phyloP scores from a whole-genome alignment of 2,329 filamentous ascomycete species.

The Diaporthe batatas region DNA sequence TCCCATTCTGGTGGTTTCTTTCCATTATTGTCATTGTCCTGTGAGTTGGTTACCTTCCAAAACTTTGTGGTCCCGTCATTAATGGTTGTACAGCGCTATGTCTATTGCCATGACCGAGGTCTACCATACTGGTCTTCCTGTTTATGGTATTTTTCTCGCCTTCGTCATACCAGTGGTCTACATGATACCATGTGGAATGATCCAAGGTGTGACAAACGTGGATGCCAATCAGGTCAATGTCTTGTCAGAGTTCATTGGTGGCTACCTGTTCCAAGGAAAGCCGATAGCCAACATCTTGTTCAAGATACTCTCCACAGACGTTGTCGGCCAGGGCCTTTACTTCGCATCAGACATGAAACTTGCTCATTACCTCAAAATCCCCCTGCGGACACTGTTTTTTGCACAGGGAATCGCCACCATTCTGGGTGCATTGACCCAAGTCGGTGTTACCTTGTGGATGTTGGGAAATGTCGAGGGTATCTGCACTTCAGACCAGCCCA shows the following conservation, averaged over 20 bases:
- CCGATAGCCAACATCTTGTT: constrained; percentile 63
- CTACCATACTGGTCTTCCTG: constrained; percentile 60
- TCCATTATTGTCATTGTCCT: constrained; percentile 50
- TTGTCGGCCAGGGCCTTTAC: constrained; percentile 58
- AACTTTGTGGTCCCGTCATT: not conserved
- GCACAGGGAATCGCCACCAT: constrained; percentile 63
- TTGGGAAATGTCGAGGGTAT: constrained; percentile 56
- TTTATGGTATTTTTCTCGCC: constrained; percentile 59
- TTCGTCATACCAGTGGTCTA: constrained; percentile 60
- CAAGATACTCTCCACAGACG: constrained; percentile 58
- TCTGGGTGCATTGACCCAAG: constrained; percentile 60
- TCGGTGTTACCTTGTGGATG: constrained; percentile 52
- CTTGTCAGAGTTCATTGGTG: constrained; percentile 62
- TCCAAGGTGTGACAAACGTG: constrained; percentile 63
- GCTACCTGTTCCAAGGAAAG: constrained; percentile 60
- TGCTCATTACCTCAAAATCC: constrained; percentile 65
- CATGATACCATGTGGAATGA: constrained; percentile 61
- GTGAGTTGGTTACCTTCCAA: not conserved
- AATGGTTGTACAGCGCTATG: constrained; percentile 46
- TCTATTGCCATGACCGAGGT: constrained; percentile 56
- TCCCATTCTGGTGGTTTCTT: constrained; percentile 62
- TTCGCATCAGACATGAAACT: constrained; percentile 65
- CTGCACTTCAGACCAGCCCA: constrained; percentile 55
- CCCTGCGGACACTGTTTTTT: constrained; percentile 60
- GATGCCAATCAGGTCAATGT: constrained; percentile 63